Conservation (phyloP, 1,284 basidiomycete species). For the Malassezia arunalokei region DNA sequence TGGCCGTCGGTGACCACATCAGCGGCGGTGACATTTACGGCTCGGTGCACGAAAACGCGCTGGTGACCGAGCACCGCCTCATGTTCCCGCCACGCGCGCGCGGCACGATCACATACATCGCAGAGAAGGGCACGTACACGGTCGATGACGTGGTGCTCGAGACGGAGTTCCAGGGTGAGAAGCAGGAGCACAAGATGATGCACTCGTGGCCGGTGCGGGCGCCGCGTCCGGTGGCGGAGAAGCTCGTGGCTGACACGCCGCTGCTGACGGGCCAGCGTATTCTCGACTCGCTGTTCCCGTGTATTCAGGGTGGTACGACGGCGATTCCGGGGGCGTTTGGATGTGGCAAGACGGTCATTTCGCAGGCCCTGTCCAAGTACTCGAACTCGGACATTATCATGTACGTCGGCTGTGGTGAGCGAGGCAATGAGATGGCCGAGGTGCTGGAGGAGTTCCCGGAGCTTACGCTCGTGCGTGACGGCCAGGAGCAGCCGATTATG, state of each 20-base stretch:
- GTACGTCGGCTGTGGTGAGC: conserved; percentile 80
- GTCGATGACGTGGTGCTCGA: conserved; percentile 89
- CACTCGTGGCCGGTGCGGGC: conserved; percentile 98
- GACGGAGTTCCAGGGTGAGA: conserved; percentile 94
- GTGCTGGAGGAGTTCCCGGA: conserved; percentile 92
- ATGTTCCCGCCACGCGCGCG: conserved; percentile 87
- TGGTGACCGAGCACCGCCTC: conserved; percentile 91
- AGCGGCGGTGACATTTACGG: conserved; percentile 95
- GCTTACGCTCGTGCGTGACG: conserved; percentile 76
- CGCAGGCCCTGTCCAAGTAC: conserved; percentile 79
- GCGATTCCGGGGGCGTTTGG: conserved; percentile 99
- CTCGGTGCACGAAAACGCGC: conserved; percentile 87
- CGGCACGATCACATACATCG: conserved; percentile 85
- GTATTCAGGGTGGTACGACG: conserved; percentile 96
- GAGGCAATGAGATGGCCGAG: conserved; percentile 80
- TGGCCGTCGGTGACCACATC: conserved; percentile 73
- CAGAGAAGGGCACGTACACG: conserved; percentile 84
- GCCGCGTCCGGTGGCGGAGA: conserved; percentile 84
- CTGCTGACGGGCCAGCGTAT: conserved; percentile 94
- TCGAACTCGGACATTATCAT: conserved; percentile 99
- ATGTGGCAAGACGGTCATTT: conserved; percentile 53
- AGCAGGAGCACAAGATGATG: conserved; percentile 85
- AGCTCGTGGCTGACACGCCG: conserved; percentile 82
- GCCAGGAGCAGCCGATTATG: conserved; percentile 97
- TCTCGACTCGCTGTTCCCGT: conserved; percentile 93